Conservation (phyloP, 108 stramenopile species). For the Cyclotella cryptica region DNA sequence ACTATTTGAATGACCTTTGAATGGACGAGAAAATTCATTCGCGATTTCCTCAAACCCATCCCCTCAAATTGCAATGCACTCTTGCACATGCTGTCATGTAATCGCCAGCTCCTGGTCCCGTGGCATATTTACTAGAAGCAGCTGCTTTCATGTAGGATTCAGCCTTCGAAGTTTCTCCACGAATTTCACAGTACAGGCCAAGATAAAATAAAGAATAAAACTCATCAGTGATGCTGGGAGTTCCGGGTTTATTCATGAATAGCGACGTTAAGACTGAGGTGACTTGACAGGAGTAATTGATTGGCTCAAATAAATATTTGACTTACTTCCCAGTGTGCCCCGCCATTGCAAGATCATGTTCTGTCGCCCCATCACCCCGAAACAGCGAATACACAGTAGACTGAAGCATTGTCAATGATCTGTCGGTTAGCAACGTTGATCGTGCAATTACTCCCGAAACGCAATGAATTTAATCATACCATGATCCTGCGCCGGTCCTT, state of each 20-base stretch:
- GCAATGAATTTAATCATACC: slow-evolving; percentile 16
- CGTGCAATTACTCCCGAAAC: background rate
- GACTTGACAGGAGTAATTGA: background rate
- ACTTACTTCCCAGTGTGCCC: slow-evolving; percentile 60
- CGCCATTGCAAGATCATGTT: slow-evolving; percentile 61
- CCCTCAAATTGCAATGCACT: slow-evolving; percentile 63
- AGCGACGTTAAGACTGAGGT: background rate
- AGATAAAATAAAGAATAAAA: slow-evolving; percentile 78
- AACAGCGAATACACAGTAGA: slow-evolving; percentile 66
- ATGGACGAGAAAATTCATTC: background rate
- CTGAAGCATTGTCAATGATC: slow-evolving; percentile 9
- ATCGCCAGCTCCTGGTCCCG: slow-evolving; percentile 58
- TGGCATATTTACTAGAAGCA: slow-evolving; percentile 62
- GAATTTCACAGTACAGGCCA: slow-evolving; percentile 58
- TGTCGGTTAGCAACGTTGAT: background rate
- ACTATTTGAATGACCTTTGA: too few species aligned
- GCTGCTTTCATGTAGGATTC: slow-evolving; percentile 70
- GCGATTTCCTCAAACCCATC: slow-evolving; percentile 44
- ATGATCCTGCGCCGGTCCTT: slow-evolving; percentile 75
- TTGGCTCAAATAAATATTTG: background rate
- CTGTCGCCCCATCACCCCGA: slow-evolving; percentile 68
- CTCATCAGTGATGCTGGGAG: slow-evolving; percentile 56
- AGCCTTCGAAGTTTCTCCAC: slow-evolving; percentile 64
- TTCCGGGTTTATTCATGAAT: background rate
- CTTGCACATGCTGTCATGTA: slow-evolving; percentile 79